Percentiles rank a stretch among this genome's conserved stretches.
Conservation (phyloP, 306 rosid genomes). For the Begonia fuchsioides region DNA sequence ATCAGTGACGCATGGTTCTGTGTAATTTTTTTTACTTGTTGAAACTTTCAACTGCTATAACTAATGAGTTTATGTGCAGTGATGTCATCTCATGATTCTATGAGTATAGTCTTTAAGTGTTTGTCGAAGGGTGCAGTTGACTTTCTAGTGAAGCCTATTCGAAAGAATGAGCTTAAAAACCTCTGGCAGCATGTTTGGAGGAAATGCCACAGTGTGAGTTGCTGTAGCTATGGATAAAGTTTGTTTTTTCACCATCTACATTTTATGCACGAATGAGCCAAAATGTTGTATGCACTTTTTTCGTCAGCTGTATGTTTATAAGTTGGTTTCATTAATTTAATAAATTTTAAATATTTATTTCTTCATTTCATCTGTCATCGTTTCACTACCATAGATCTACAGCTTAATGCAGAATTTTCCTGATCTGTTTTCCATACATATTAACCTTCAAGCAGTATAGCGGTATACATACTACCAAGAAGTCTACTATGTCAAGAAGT, state of each 20-base stretch:
- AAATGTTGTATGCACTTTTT: too few relatives aligned
- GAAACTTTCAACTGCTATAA: slow-evolving; percentile 1
- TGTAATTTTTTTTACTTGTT: not conserved
- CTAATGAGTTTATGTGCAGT: slow-evolving; percentile 8
- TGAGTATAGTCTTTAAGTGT: slow-evolving; percentile 47
- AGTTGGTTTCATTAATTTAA: too few relatives aligned
- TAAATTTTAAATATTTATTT: too few relatives aligned
- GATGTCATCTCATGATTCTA: slow-evolving; percentile 52
- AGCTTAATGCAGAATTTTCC: too few relatives aligned
- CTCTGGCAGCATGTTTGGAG: slow-evolving; percentile 68
- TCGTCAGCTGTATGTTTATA: too few relatives aligned
- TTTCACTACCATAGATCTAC: too few relatives aligned
- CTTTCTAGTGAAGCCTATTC: slow-evolving; percentile 50
- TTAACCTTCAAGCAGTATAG: slow-evolving; percentile 13
- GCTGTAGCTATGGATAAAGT: slow-evolving; percentile 7
- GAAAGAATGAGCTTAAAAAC: slow-evolving; percentile 58
- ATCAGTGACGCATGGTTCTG: not conserved
- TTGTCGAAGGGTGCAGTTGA: slow-evolving; percentile 53
- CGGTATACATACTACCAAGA: slow-evolving; percentile 29
- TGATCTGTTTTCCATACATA: too few relatives aligned
- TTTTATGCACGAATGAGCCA: too few relatives aligned
- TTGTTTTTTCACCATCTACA: not conserved
- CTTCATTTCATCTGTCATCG: too few relatives aligned
- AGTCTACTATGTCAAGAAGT: slow-evolving; percentile 27
- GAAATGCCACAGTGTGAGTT: slow-evolving; percentile 55